A percentile compares a stretch with the other conserved stretches of the same genome.
Evolutionary conservation across 441 rosid genomes (phyloP).

Genomic region (Syzygium syzygioides): DNA sequence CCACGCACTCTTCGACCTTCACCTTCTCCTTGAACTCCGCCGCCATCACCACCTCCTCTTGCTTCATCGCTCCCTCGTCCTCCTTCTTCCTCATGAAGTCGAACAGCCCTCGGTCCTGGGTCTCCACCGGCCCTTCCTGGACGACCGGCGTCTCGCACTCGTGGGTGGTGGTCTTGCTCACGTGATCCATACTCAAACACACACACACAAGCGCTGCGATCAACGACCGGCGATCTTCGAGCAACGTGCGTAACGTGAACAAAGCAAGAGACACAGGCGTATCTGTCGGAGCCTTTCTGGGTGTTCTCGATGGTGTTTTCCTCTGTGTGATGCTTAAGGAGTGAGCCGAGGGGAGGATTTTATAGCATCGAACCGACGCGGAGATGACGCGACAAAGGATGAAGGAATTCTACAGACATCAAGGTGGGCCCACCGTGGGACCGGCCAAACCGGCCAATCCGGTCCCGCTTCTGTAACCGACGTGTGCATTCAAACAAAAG

Average conservation of each 20-base stretch:
- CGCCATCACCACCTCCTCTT: constrained; percentile 46
- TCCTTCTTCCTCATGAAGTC: constrained; percentile 62
- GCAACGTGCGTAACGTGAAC: background rate
- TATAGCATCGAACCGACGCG: constrained; percentile 34
- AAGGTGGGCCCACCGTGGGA: background rate
- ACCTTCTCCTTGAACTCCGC: constrained; percentile 57
- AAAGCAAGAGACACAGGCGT: background rate
- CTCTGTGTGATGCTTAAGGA: background rate
- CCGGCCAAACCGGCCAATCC: background rate
- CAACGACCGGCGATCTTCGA: background rate
- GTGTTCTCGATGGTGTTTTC: background rate
- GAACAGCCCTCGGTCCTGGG: constrained; percentile 55
- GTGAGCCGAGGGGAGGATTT: background rate
- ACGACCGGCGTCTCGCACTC: constrained; percentile 24
- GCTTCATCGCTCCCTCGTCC: constrained; percentile 34
- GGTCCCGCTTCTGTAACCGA: constrained; percentile 21
- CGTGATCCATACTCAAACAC: constrained; percentile 20
- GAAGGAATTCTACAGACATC: background rate
- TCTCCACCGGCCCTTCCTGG: constrained; percentile 31
- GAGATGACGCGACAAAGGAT: constrained; percentile 18
- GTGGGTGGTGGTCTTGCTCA: constrained; percentile 24
- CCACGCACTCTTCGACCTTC: constrained; percentile 26
- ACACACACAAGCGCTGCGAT: background rate
- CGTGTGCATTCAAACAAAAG: background rate
- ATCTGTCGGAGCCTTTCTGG: background rate